A percentile compares a stretch with the other conserved stretches of the same genome.
These are phyloP conservation scores for Mycena crocata DNA, from an alignment of 768 basidiomycete genomes.

Conservation along the genomic window DNA sequence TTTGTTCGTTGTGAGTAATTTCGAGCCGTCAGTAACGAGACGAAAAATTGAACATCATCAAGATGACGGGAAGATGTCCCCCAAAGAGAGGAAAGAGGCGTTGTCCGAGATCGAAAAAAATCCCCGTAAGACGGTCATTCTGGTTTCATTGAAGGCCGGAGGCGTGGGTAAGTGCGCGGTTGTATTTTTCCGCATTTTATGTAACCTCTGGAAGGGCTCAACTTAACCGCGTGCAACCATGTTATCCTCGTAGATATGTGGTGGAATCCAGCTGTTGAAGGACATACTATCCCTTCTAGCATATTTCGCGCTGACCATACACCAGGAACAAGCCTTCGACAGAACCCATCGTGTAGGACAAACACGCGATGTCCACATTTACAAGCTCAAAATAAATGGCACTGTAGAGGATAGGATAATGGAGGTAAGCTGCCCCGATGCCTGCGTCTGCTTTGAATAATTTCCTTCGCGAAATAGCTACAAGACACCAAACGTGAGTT, in stretches of 20 bases:
- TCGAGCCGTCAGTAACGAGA: constrained; percentile 2
- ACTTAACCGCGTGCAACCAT: constrained; percentile 93
- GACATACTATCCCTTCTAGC: constrained; percentile 37
- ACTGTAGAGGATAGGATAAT: constrained; percentile 93
- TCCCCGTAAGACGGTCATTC: constrained; percentile 74
- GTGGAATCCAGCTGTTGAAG: constrained; percentile 94
- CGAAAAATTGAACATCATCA: constrained; percentile 13
- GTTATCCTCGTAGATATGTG: constrained; percentile 94
- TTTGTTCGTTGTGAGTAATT: constrained; percentile 86
- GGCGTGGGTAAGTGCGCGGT: constrained; percentile 72
- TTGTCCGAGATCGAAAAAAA: constrained; percentile 78
- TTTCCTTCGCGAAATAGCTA: constrained; percentile 55
- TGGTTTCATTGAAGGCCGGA: constrained; percentile 97
- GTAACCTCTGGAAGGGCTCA: constrained; percentile 70
- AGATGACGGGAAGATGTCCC: constrained; percentile 92
- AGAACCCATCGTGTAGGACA: constrained; percentile 93
- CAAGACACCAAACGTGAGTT: constrained; percentile 93
- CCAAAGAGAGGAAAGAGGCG: constrained; percentile 79
- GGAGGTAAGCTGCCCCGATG: constrained; percentile 51
- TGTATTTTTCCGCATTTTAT: not conserved
- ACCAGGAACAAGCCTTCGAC: constrained; percentile 89
- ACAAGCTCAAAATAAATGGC: constrained; percentile 86
- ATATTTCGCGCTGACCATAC: not conserved
- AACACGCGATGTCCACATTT: constrained; percentile 86
- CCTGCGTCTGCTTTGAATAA: not conserved